Evolutionary conservation across 805 yeast genomes (phyloP).

Genomic region (Cephaloascus albidus): DNA sequence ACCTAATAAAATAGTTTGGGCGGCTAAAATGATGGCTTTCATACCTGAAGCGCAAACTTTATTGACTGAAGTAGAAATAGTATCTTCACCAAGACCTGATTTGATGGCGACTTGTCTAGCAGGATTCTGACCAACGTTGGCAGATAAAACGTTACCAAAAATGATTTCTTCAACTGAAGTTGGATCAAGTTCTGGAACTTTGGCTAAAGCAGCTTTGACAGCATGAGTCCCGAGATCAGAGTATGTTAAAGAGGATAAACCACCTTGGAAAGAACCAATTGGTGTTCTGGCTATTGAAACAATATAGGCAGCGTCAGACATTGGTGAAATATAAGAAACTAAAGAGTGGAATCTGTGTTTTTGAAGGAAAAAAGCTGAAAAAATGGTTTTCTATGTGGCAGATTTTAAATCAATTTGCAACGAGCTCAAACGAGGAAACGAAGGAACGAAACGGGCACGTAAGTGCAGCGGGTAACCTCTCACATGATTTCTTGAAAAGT

Average conservation of each 20-base stretch:
- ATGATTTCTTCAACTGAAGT: slow-evolving; percentile 79
- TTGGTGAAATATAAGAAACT: no score
- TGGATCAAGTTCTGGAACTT: slow-evolving; percentile 74
- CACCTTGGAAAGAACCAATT: slow-evolving; percentile 88
- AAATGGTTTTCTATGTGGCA: no score
- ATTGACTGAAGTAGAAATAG: slow-evolving; percentile 86
- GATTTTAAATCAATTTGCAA: no score
- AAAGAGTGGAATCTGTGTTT: no score
- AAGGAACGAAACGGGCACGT: no score
- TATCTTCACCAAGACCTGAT: slow-evolving; percentile 74
- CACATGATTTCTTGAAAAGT: no score
- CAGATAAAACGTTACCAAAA: slow-evolving; percentile 89
- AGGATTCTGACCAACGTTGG: slow-evolving; percentile 94
- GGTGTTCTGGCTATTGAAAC: slow-evolving; percentile 94
- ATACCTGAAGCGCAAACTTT: slow-evolving; percentile 97
- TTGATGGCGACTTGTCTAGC: slow-evolving; percentile 95
- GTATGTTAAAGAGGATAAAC: slow-evolving; percentile 63
- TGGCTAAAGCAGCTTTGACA: slow-evolving; percentile 77
- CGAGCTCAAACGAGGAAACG: no score
- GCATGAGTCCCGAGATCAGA: slow-evolving; percentile 90
- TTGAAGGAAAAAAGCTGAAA: no score
- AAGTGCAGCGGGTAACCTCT: no score
- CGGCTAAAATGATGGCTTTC: slow-evolving; percentile 84
- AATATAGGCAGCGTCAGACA: slow-evolving; percentile 55
- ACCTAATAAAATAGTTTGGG: slow-evolving; percentile 85